Evolutionary conservation across 75 land plant genomes (phyloP).

Genomic region (Selaginella tamariscina): DNA sequence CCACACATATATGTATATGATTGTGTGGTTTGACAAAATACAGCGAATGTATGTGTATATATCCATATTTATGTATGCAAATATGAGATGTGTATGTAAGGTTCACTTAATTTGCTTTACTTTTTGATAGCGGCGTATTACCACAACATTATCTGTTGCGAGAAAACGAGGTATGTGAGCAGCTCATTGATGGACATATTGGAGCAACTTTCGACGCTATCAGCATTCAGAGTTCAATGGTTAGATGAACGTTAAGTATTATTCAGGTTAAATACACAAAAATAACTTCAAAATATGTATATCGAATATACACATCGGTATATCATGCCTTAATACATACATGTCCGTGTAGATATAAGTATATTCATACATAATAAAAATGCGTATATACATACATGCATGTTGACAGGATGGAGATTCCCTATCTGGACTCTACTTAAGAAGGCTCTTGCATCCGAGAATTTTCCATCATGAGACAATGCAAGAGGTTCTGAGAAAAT

Average conservation of each 20-base stretch:
- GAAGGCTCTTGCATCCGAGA: constrained; percentile 67
- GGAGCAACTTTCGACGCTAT: neutral
- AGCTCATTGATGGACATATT: constrained; percentile 42
- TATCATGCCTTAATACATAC: neutral
- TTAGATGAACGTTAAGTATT: neutral
- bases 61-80: neutral
- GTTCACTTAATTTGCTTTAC: constrained; percentile 9
- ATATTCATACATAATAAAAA: neutral
- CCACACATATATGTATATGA: neutral
- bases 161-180: constrained; percentile 56
- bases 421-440: constrained; percentile 52
- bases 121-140: constrained; percentile 17
- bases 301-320: neutral
- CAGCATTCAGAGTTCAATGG: too few relatives aligned
- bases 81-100: constrained; percentile 18
- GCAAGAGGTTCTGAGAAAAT: constrained; percentile 38
- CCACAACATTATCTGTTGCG: constrained; percentile 32
- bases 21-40: neutral
- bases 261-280: neutral
- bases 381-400: neutral
- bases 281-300: neutral
- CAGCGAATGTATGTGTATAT: neutral
- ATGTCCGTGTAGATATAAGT: neutral
- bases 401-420: constrained; percentile 41
- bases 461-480: constrained; percentile 40